Evolutionary conservation across 2,329 filamentous ascomycete genomes (phyloP), one percentile per base, ranked within the genome.

Genomic region (Nemania sp.): DNA sequence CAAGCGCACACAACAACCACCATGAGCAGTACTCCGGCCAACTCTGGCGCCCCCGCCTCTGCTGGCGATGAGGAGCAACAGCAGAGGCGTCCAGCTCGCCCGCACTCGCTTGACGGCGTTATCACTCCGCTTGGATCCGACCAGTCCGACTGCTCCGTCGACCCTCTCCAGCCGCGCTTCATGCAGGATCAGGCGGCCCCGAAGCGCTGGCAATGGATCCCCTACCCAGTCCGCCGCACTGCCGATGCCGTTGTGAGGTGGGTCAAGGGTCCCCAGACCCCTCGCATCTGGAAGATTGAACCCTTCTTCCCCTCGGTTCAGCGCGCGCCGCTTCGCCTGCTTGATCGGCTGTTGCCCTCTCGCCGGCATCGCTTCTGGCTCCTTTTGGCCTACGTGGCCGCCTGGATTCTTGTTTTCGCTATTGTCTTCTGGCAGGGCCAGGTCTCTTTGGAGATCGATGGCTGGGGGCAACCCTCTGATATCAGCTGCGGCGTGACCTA

Each of bases 321-420:
- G 68, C 79, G 83, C 57, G 81, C 81, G 26, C 90, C 89, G 1
- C 74, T 89, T 54, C 72, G 73, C 39, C 71, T 90, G 36, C 67
- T 91, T 52, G 81, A 90, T 59, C 79, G 75, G 49, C 80, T 82
- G 61, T 72, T 89, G 2, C 85, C 86, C 0, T 79, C 74, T 58
- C 83, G 88, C 46, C 82, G 84, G 58, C 83, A 88, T 47, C 82
- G 84, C 34, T 67, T 81, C n/a, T 74, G 74, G 62, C 73, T 89
- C 5, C 73, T 88, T 44, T 70, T 83, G 37, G 71, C 77, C 30
- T 87, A 85, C 59, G 81, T 88, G 43, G 77, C 80, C 24, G 70
- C 81, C 45, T 94, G 89, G 90, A 70, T 90, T 14, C 67, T 89
- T 44, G 79, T 81, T 0, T 93, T 92, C 68, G 78, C 81, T 19